These are phyloP conservation scores for Lactifluus piperatus DNA, from an alignment of 768 basidiomycete genomes.

Conservation along the genomic window DNA sequence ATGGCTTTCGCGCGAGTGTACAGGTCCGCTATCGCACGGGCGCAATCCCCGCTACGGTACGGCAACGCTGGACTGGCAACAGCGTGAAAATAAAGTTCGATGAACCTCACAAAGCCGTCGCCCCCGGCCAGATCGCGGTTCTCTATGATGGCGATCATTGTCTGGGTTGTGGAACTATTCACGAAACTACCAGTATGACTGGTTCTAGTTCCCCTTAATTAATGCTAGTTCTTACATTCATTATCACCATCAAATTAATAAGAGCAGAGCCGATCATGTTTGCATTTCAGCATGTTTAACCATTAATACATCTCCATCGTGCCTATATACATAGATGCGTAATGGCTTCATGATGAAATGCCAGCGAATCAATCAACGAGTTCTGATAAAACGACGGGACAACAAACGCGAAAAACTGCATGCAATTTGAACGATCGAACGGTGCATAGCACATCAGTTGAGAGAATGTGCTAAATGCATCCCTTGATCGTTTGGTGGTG, in stretches of 20 bases:
- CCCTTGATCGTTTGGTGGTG: not conserved
- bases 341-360: not conserved
- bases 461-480: not conserved
- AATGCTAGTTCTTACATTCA: not conserved
- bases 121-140: conserved; percentile 73
- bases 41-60: conserved; percentile 28
- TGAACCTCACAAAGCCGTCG: conserved; percentile 55
- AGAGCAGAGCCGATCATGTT: not conserved
- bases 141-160: conserved; percentile 73
- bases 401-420: conserved; percentile 1
- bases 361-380: not conserved
- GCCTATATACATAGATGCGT: not conserved
- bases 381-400: not conserved
- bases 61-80: conserved; percentile 5
- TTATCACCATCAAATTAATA: not conserved
- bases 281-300: not conserved
- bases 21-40: conserved; percentile 69
- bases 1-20: conserved; percentile 42
- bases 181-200: conserved; percentile 2
- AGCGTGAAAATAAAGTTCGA: conserved; percentile 43
- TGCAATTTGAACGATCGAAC: not conserved
- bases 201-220: not conserved
- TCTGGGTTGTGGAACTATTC: conserved; percentile 74
- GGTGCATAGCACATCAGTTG: not conserved
- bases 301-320: not conserved